Evolutionary conservation across 2,329 filamentous ascomycete species (phyloP), one percentile per base, ranked within the genome.

Genomic region (Fusarium scirpi): DNA sequence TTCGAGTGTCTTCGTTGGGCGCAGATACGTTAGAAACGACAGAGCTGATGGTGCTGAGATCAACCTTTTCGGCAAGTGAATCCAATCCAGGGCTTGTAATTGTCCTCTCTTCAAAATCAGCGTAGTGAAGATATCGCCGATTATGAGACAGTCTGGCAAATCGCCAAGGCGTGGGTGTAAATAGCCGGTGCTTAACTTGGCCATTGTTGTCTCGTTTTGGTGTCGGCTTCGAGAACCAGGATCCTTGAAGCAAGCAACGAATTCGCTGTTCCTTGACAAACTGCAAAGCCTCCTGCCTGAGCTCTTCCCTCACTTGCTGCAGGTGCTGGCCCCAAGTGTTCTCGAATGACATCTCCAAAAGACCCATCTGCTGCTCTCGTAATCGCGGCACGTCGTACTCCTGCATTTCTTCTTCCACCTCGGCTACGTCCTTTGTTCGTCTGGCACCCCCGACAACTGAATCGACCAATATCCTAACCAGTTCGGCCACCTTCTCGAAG

Each of bases 181-280:
- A 77, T 76, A 80, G 76, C 79, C 82, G 71, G 62, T 78, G 69
- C 61, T 78, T 73, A 55, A 76, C 78, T 52, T 76, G 75, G 48
- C 76, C 74, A 58, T 78, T 80, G 59, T 78, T 80, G 51, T 81
- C 78, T 51, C 80, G 78, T 67, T 76, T 80, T 53, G 82, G 78
- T 13, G 80, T 76, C 8, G 86, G 80, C 80, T 86, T 81, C 78
- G 83, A 79, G 82, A 98, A 99, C 96, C 96, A 99, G 12, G 92
- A 90, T 9, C 96, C 96, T 72, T 93, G 88, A 6, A 98, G 86
- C 41, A 99, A 84, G 77, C 94, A 98, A 57, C 96, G 88, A 66
- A 98, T 92, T 40, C 96, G 90, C 80, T 99, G 96, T 82, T 99
- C 96, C 80, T 97, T 98, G 80, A 98, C 93, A 77, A 99, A 99